Evolutionary conservation across 768 basidiomycete species (phyloP), one percentile per base, ranked within the genome.

Genomic region (Favolaschia claudopus): DNA sequence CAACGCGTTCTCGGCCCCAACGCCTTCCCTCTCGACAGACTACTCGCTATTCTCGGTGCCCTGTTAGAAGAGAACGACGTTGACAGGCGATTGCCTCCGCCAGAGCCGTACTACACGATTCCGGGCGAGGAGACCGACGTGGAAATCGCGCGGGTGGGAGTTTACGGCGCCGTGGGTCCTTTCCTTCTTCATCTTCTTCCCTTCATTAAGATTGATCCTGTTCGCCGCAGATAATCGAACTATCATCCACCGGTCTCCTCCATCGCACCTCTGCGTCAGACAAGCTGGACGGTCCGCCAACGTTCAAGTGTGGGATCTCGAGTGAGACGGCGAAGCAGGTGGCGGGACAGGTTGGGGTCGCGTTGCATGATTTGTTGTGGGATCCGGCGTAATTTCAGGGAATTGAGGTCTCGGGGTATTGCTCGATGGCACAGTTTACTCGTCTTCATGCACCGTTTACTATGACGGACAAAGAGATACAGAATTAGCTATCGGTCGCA

Each of bases 1-100:
- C 92, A 93, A 66, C 78, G 88, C n/a, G 81, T 95, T 5, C 74
- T 91, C 3, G 94, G 95, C 2, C 94, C 95, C 3, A 78, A 82
- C 31, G 73, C 88, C 1, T 96, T 96, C 68, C 85, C 90, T 0
- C 72, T 95, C 1, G 95, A 96, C 66, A 77, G 95, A 28, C 75
- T 96, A 50, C 68, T 92, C 4, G 93, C 92, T 0, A 89, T 96
- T 49, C 79, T 95, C 2, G 93, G 91, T 2, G 82, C 87, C 0
- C 72, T 97, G 2, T 65, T 93, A 13, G 89, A 92, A 65, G 93
- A 92, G 67, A 85, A 92, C 63, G 89, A 85, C 62, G 73, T 70
- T 0, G 85, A 90, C 20, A 70, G 70, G 2, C 77, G 85, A 9
- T 68, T 75, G 3, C 71, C 77, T 5, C 79, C 74, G 0, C 79